A percentile compares a stretch with the other conserved stretches of the same genome.
These are phyloP conservation scores for Mycena vulgaris DNA, from an alignment of 768 basidiomycete species.

Conservation along the genomic window DNA sequence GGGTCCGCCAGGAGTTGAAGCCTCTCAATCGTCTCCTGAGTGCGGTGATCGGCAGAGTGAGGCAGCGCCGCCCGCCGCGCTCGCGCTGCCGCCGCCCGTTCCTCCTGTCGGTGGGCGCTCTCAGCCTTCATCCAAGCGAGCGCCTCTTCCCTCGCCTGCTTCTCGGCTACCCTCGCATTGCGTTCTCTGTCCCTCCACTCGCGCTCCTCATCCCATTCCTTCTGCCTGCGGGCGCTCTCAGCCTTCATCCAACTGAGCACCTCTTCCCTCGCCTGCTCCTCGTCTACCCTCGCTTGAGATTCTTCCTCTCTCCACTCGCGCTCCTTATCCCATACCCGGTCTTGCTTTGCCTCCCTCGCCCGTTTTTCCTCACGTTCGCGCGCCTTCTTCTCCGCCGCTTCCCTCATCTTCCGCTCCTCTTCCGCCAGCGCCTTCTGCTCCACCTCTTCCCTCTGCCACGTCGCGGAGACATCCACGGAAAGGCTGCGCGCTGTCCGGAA, in stretches of 20 bases:
- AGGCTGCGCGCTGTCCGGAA: slow-evolving; percentile 36
- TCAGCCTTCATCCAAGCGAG: neutral
- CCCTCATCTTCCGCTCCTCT: slow-evolving; percentile 28
- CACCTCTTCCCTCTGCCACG: slow-evolving; percentile 34
- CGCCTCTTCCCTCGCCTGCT: slow-evolving; percentile 1
- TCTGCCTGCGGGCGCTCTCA: too few relatives aligned
- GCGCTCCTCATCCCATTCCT: too few relatives aligned
- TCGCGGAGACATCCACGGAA: slow-evolving; percentile 37
- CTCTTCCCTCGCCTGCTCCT: neutral
- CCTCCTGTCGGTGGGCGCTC: neutral
- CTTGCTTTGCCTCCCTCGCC: slow-evolving; percentile 15
- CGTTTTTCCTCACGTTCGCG: slow-evolving; percentile 18
- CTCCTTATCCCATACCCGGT: neutral
- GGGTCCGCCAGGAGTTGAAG: too few relatives aligned
- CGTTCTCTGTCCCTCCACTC: too few relatives aligned
- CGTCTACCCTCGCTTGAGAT: neutral
- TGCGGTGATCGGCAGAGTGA: neutral
- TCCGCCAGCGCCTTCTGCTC: slow-evolving; percentile 27
- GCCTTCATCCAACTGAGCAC: too few relatives aligned
- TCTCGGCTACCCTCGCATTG: too few relatives aligned
- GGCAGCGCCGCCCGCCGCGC: too few relatives aligned
- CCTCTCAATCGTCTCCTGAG: neutral
- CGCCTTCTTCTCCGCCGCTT: slow-evolving; percentile 29
- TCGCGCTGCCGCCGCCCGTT: too few relatives aligned
- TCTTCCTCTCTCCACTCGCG: too few relatives aligned